Percentiles rank a stretch among this genome's conserved stretches.
phyloP scores from a whole-genome alignment of 768 basidiomycete genomes.

The Trametes cingulata region DNA sequence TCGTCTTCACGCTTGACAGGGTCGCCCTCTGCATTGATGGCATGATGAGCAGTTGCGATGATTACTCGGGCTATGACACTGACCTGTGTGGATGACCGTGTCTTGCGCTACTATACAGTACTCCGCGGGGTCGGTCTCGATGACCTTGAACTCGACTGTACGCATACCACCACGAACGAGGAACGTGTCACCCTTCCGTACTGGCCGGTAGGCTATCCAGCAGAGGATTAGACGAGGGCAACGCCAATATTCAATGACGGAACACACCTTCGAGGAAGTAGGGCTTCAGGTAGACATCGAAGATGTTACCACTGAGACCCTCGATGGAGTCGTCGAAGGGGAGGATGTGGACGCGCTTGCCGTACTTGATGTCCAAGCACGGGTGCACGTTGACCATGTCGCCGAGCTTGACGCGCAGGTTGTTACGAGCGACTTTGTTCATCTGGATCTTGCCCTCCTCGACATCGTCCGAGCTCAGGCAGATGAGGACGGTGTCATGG shows the following conservation, averaged over 20 bases:
- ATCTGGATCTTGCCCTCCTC: conserved; percentile 98
- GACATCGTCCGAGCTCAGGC: conserved; percentile 91
- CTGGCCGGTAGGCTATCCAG: conserved; percentile 66
- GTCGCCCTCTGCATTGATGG: conserved; percentile 74
- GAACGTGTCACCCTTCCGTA: conserved; percentile 98
- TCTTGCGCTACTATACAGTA: conserved; percentile 99
- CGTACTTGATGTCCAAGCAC: conserved; percentile 98
- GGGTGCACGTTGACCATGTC: conserved; percentile 96
- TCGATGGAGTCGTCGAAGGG: conserved; percentile 99
- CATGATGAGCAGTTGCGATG: too few relatives aligned
- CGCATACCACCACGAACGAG: conserved; percentile 98
- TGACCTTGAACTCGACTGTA: conserved; percentile 98
- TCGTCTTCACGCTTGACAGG: conserved; percentile 99
- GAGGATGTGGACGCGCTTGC: conserved; percentile 94
- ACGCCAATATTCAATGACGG: background rate
- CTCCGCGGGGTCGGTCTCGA: conserved; percentile 97
- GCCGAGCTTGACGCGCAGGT: conserved; percentile 94
- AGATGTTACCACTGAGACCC: conserved; percentile 96
- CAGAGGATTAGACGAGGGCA: conserved; percentile 4
- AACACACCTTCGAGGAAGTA: conserved; percentile 92
- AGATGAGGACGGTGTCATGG: conserved; percentile 96
- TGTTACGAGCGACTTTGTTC: conserved; percentile 99
- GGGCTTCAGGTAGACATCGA: conserved; percentile 98
- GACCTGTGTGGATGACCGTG: conserved; percentile 93
- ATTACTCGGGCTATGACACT: conserved; percentile 17